phyloP scores from a whole-genome alignment of 257 asterid species.

The Salvia rosmarinus region DNA sequence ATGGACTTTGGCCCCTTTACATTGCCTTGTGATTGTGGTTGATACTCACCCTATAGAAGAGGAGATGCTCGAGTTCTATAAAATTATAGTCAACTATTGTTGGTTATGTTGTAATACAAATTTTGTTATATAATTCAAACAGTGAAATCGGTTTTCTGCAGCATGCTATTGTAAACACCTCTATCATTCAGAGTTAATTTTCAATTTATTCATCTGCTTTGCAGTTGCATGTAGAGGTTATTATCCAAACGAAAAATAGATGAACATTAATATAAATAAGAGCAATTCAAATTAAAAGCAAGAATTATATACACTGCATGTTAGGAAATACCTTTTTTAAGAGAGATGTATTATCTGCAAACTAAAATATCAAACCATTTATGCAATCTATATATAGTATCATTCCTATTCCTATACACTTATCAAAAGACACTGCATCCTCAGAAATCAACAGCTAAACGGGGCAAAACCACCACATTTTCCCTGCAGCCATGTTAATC shows the following conservation, averaged over 20 bases:
- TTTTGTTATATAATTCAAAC: neutral
- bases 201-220: no score
- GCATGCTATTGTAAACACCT: no score
- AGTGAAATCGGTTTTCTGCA: neutral
- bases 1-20: constrained; percentile 82
- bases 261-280: neutral
- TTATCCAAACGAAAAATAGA: neutral
- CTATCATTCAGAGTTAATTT: no score
- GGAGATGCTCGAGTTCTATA: constrained; percentile 79
- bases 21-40: constrained; percentile 86
- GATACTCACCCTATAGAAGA: constrained; percentile 87
- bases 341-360: constrained; percentile 16
- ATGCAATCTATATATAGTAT: constrained; percentile 9
- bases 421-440: neutral
- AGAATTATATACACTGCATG: constrained; percentile 9
- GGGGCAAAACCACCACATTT: constrained; percentile 50
- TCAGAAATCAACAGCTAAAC: constrained; percentile 28
- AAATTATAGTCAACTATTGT: constrained; percentile 25
- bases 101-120: constrained; percentile 6
- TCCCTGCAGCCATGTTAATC: constrained; percentile 78
- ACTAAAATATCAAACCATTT: constrained; percentile 4
- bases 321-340: neutral
- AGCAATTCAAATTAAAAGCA: no score
- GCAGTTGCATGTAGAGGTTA: no score
- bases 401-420: neutral